Conservation (phyloP, 441 rosid species). For the Aquilaria agallochum region DNA sequence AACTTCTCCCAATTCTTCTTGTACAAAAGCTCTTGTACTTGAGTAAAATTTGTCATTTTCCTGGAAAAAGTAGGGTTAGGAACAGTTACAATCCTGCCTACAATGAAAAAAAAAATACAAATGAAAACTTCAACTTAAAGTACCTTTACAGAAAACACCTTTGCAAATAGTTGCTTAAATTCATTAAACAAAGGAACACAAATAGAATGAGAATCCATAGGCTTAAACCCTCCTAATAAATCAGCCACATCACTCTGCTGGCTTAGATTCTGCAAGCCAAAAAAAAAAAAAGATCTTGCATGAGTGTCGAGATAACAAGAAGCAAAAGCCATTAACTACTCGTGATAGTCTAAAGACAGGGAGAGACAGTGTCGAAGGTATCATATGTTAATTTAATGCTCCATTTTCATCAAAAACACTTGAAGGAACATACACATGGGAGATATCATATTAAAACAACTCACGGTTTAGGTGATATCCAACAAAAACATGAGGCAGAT, state of each 20-base stretch:
- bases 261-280: slow-evolving; percentile 75
- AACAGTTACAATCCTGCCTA: slow-evolving; percentile 19
- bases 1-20: slow-evolving; percentile 63
- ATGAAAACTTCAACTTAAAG: slow-evolving; percentile 16
- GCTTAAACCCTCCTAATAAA: slow-evolving; percentile 98
- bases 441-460: too few relatives aligned
- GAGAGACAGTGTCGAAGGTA: too few relatives aligned
- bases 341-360: too few relatives aligned
- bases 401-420: too few relatives aligned
- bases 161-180: slow-evolving; percentile 57
- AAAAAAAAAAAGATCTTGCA: slow-evolving; percentile 14
- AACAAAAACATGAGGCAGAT: background rate
- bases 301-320: background rate
- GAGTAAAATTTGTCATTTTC: slow-evolving; percentile 32
- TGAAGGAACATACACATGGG: too few relatives aligned
- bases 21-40: slow-evolving; percentile 41
- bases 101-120: background rate
- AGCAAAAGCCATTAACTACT: too few relatives aligned
- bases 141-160: slow-evolving; percentile 50
- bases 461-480: too few relatives aligned
- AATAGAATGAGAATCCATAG: slow-evolving; percentile 62
- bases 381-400: too few relatives aligned
- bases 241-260: slow-evolving; percentile 99
- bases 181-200: slow-evolving; percentile 77
- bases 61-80: slow-evolving; percentile 41